Base-by-base conservation (phyloP, 176 grass and related monocot species). In the Rhynchospora breviuscula region DNA sequence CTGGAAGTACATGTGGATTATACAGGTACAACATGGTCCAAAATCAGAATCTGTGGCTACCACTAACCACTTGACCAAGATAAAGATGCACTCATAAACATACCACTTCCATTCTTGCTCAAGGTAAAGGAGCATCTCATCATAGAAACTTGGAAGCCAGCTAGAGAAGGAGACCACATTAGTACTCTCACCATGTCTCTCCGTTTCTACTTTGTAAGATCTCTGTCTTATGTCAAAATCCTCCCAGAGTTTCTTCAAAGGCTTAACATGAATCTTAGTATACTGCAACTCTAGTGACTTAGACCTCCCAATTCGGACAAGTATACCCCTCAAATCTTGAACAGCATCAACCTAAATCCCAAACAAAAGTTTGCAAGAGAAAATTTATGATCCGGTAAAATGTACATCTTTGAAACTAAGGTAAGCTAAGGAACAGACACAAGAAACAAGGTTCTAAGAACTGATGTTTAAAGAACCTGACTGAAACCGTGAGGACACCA, bases 41-140 rank as follows among this genome's bases (percentile, higher is more conserved):
- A 13, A 77, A 56, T 77, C 21, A 31, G 73, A 56, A 23, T 56
- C 3, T 19, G 7, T 48, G 72, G 10, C 35, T 29, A 76, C 49
- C 47, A 76, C 72, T 56, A 54, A 77, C 22, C 51, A 57, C 13
- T 40, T 14, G 14, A 78, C 44, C 49, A 31, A 78, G 10, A 57
- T 78, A 57, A 56, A 57, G 73, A 78, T 78, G 48, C 11, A 54
- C 43, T n/a, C 53, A 89, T n/a, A n/a, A 75, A 29, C 87, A 81
- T 93, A 99, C 97, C 97, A 99, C 73, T 99, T 99, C 93, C 93
- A 96, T 85, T 99, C 93, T 93, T 99, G 97, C 90, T 99, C 97
- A 60, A 96, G 91, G 81, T 95, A 92, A 52, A 99, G 93, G 25
- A 99, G 91, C 67, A 88, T 95, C 83, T 99, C 97, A 64, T 99